Evolutionary conservation across 2,329 filamentous ascomycete species (phyloP).

Genomic region (Talaromyces sp.): DNA sequence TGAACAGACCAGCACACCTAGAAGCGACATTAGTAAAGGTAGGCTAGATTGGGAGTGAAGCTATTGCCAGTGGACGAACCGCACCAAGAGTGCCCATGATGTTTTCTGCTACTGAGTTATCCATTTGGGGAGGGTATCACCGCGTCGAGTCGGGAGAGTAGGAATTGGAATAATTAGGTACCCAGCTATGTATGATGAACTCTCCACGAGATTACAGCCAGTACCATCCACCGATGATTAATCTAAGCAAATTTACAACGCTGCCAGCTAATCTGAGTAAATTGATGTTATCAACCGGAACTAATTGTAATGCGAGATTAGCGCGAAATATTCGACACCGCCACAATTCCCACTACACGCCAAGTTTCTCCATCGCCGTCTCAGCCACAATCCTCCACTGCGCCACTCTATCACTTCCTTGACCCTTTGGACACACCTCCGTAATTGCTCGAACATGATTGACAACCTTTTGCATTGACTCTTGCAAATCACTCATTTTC

Average conservation of each 20-base stretch:
- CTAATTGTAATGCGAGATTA: too few relatives aligned
- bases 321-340: background rate
- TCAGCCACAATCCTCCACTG: conserved; percentile 4
- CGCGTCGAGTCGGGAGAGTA: background rate
- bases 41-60: background rate
- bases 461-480: conserved; percentile 29
- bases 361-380: background rate
- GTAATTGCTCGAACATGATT: conserved; percentile 30
- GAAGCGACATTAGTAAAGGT: background rate
- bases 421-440: conserved; percentile 28
- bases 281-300: too few relatives aligned
- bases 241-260: too few relatives aligned
- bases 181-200: too few relatives aligned
- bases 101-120: background rate
- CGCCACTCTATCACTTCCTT: conserved; percentile 22
- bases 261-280: too few relatives aligned
- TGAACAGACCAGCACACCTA: background rate
- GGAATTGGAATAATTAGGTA: too few relatives aligned
- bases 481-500: conserved; percentile 20
- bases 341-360: background rate
- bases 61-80: background rate
- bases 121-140: background rate
- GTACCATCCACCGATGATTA: too few relatives aligned
- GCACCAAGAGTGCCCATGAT: background rate
- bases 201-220: too few relatives aligned